Conservation (phyloP, 176 grass and related monocot genomes). For the Eragrostis curvula region DNA sequence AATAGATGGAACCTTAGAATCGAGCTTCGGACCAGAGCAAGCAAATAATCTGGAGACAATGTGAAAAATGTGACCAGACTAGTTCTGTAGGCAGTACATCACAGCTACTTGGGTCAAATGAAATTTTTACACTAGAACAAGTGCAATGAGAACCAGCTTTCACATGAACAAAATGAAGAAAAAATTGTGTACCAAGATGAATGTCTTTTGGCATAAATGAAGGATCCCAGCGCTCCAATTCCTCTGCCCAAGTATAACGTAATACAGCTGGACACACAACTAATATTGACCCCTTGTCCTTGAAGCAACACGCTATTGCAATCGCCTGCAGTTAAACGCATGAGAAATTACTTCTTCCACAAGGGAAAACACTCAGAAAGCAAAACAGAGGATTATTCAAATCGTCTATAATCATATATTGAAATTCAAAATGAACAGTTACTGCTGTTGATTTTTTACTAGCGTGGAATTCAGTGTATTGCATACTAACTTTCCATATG, state of each 20-base stretch:
- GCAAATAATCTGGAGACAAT: not conserved
- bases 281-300: constrained; percentile 77
- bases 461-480: not conserved
- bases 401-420: constrained; percentile 21
- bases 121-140: constrained; percentile 17
- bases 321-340: constrained; percentile 77
- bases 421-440: not conserved
- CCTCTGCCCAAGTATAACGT: constrained; percentile 92
- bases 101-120: constrained; percentile 26
- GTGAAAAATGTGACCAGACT: constrained; percentile 8
- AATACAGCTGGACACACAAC: constrained; percentile 90
- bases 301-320: constrained; percentile 91
- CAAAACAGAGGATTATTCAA: constrained; percentile 20
- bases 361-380: constrained; percentile 23
- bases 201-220: constrained; percentile 94
- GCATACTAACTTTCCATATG: not conserved
- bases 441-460: not conserved
- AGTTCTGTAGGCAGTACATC: constrained; percentile 2
- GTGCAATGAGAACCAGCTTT: constrained; percentile 28
- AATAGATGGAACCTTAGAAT: not conserved
- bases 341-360: constrained; percentile 17
- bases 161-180: constrained; percentile 5
- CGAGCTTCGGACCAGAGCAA: constrained; percentile 22
- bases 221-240: constrained; percentile 91
- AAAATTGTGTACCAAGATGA: constrained; percentile 74